Evolutionary conservation across 1,284 basidiomycete species (phyloP).

Genomic region (Rhizoctonia solani): DNA sequence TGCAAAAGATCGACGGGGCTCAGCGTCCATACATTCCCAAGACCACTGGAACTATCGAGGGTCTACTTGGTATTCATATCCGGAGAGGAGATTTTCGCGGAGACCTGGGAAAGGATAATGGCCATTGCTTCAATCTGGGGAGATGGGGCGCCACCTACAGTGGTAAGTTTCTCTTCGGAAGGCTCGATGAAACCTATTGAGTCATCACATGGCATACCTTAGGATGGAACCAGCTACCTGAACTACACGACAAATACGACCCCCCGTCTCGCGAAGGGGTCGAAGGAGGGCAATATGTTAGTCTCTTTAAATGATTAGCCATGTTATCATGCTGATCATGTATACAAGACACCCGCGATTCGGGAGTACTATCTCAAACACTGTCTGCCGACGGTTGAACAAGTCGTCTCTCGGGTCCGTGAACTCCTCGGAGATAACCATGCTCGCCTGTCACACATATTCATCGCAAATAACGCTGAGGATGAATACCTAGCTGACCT

Average conservation of each 20-base stretch:
- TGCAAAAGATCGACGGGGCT: background rate
- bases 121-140: background rate
- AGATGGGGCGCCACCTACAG: background rate
- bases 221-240: slow-evolving; percentile 45
- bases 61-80: slow-evolving; percentile 46
- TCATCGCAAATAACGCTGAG: slow-evolving; percentile 61
- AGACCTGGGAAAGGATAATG: slow-evolving; percentile 1
- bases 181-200: slow-evolving; percentile 42
- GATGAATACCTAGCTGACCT: slow-evolving; percentile 49
- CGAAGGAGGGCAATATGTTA: slow-evolving; percentile 16
- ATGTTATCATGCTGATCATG: background rate
- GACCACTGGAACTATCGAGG: background rate
- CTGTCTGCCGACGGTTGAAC: slow-evolving; percentile 55
- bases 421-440: slow-evolving; percentile 44
- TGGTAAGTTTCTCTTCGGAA: background rate
- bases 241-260: slow-evolving; percentile 47
- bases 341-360: slow-evolving; percentile 39
- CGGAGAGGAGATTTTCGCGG: slow-evolving; percentile 48
- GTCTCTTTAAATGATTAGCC: background rate
- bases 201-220: slow-evolving; percentile 45
- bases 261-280: slow-evolving; percentile 47
- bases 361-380: slow-evolving; percentile 48
- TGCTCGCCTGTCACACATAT: slow-evolving; percentile 47
- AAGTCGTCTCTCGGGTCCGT: slow-evolving; percentile 52
- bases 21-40: too few relatives aligned